A percentile compares a stretch with the other conserved stretches of the same genome.
Evolutionary conservation across 2,329 filamentous ascomycete species (phyloP).

Genomic region (Colletotrichum truncatum): DNA sequence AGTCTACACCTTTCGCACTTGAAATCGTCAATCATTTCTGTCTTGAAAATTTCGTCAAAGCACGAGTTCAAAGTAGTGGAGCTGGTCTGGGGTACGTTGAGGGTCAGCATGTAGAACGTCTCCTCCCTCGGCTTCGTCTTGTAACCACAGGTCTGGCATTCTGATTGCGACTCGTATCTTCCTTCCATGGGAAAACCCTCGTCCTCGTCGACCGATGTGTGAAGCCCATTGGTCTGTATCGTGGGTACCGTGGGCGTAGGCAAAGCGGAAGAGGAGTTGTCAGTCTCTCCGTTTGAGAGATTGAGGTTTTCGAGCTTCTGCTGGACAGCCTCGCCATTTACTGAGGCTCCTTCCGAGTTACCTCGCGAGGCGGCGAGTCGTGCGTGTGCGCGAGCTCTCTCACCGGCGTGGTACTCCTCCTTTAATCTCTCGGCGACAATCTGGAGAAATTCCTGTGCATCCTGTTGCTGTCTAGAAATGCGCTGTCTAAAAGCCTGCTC

Average conservation of each 20-base stretch:
- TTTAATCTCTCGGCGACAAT: slow-evolving; percentile 90
- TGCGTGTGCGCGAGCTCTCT: slow-evolving; percentile 73
- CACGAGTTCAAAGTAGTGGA: slow-evolving; percentile 86
- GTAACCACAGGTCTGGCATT: slow-evolving; percentile 90
- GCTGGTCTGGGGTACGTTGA: slow-evolving; percentile 86
- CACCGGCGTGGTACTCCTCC: slow-evolving; percentile 92
- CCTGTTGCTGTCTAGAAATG: slow-evolving; percentile 94
- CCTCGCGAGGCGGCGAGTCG: slow-evolving; percentile 38
- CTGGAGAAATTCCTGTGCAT: slow-evolving; percentile 97
- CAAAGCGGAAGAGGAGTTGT: slow-evolving; percentile 23
- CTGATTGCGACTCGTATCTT: slow-evolving; percentile 90
- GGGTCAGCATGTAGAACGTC: slow-evolving; percentile 89
- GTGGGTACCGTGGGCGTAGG: slow-evolving; percentile 24
- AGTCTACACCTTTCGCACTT: slow-evolving; percentile 93
- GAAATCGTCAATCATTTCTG: slow-evolving; percentile 96
- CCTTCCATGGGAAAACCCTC: slow-evolving; percentile 90
- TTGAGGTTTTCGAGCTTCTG: slow-evolving; percentile 41
- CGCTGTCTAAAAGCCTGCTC: slow-evolving; percentile 89
- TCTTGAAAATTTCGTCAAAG: slow-evolving; percentile 94
- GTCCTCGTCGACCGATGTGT: slow-evolving; percentile 27
- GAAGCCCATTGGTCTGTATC: slow-evolving; percentile 25
- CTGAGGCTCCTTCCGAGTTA: slow-evolving; percentile 16
- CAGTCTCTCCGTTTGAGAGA: slow-evolving; percentile 18
- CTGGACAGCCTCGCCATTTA: slow-evolving; percentile 37
- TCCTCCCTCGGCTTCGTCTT: slow-evolving; percentile 85